These are phyloP conservation scores for Amanita polypyramis DNA, from an alignment of 768 basidiomycete species.

Conservation along the genomic window DNA sequence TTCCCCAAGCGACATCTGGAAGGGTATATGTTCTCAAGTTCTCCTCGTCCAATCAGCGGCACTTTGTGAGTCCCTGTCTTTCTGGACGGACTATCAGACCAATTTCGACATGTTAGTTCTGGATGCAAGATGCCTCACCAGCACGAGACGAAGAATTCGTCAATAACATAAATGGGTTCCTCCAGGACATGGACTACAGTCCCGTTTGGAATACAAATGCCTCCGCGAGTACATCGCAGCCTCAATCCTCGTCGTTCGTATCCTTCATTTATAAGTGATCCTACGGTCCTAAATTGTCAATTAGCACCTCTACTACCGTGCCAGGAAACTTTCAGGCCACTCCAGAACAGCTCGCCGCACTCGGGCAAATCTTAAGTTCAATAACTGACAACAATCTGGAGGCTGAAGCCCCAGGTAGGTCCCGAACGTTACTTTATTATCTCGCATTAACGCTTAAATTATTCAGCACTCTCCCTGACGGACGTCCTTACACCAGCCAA, in stretches of 20 bases:
- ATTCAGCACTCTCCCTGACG: conserved; percentile 51
- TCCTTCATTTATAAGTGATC: neutral
- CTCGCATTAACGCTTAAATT: neutral
- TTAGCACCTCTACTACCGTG: conserved; percentile 11
- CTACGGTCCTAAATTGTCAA: conserved; percentile 7
- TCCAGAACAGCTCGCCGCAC: conserved; percentile 57
- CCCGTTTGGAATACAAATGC: conserved; percentile 43
- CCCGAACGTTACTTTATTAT: neutral
- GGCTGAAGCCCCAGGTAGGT: conserved; percentile 18
- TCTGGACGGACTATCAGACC: neutral
- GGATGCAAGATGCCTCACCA: conserved; percentile 75
- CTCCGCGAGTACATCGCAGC: conserved; percentile 25
- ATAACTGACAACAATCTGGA: conserved; percentile 25
- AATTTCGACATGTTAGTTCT: conserved; percentile 44
- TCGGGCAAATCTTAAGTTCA: conserved; percentile 45
- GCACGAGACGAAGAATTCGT: conserved; percentile 65
- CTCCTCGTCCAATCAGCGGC: conserved; percentile 78
- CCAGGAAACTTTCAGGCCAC: conserved; percentile 29
- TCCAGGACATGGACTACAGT: conserved; percentile 54
- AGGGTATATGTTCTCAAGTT: conserved; percentile 86
- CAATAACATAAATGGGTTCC: conserved; percentile 57
- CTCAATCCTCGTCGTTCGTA: conserved; percentile 27
- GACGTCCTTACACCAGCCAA: conserved; percentile 71
- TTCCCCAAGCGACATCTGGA: conserved; percentile 51
- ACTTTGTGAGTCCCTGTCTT: conserved; percentile 60